Percentiles rank a stretch among this genome's conserved stretches.
Evolutionary conservation across 176 grass and related monocot species (phyloP).

Genomic region (Miscanthus lutarioriparius): DNA sequence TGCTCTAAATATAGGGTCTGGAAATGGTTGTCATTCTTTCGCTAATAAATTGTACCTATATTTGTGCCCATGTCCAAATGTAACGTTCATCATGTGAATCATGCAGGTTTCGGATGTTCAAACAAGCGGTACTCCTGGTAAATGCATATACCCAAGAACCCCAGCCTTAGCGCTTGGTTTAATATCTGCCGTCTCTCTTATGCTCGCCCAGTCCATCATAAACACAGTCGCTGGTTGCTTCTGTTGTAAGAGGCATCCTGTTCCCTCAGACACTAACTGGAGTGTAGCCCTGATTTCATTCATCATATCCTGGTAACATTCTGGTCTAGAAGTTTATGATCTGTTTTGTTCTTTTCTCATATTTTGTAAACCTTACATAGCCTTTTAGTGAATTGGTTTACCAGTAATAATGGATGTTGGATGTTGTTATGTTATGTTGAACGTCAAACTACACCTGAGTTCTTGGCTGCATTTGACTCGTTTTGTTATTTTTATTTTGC

Average conservation of each 20-base stretch:
- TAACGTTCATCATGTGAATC: background rate
- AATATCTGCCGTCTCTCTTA: conserved; percentile 66
- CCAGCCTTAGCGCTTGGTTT: conserved; percentile 80
- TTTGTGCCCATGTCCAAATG: background rate
- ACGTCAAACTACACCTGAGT: background rate
- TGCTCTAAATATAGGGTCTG: background rate
- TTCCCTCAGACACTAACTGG: conserved; percentile 88
- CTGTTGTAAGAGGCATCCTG: conserved; percentile 88
- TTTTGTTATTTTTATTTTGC: background rate
- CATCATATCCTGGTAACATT: conserved; percentile 85
- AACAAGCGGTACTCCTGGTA: conserved; percentile 24
- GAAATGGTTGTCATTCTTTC: background rate
- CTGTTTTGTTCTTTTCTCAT: background rate
- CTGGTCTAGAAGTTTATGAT: background rate
- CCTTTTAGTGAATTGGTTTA: background rate
- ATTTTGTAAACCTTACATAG: background rate
- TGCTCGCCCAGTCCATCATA: conserved; percentile 76
- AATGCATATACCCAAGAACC: conserved; percentile 84
- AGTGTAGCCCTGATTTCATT: conserved; percentile 86
- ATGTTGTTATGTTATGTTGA: background rate
- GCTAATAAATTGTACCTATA: background rate
- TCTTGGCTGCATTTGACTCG: background rate
- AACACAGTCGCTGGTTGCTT: conserved; percentile 91
- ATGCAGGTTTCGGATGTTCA: conserved; percentile 75
- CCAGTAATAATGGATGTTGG: background rate